Evolutionary conservation across 495 filamentous ascomycete species (phyloP).

Genomic region (Hyaloscypha finlandica): DNA sequence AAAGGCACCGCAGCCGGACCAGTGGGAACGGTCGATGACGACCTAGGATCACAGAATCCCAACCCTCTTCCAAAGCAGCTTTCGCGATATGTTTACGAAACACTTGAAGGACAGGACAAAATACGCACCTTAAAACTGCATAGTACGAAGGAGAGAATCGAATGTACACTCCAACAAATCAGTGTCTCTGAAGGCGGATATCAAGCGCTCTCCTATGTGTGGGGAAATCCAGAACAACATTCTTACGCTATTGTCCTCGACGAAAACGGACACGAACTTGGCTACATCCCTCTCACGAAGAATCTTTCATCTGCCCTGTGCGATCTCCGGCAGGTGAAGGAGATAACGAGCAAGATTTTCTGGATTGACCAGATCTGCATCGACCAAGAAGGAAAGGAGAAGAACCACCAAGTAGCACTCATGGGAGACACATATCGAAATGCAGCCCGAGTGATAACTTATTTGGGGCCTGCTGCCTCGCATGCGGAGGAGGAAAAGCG

Average conservation of each 20-base stretch:
- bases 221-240: slow-evolving; percentile 1
- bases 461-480: slow-evolving; percentile 5
- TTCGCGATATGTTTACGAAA: neutral
- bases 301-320: slow-evolving; percentile 2
- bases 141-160: slow-evolving; percentile 4
- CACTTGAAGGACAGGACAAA: neutral
- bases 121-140: slow-evolving; percentile 7
- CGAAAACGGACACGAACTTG: neutral
- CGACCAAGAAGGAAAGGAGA: slow-evolving; percentile 35
- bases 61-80: neutral
- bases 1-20: too few relatives aligned
- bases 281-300: slow-evolving; percentile 9
- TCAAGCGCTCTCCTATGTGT: slow-evolving; percentile 11
- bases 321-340: slow-evolving; percentile 1
- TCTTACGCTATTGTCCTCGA: neutral
- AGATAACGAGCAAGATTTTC: slow-evolving; percentile 4
- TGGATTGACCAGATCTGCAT: slow-evolving; percentile 36
- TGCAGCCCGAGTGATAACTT: slow-evolving; percentile 33
- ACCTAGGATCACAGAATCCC: neutral
- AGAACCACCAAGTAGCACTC: slow-evolving; percentile 33
- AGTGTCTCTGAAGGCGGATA: neutral
- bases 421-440: slow-evolving; percentile 40
- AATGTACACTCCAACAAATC: neutral
- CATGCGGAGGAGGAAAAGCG: slow-evolving; percentile 3
- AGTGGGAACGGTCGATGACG: neutral